phyloP scores from a whole-genome alignment of 257 asterid species.

The Parsonsia alboflavescens region DNA sequence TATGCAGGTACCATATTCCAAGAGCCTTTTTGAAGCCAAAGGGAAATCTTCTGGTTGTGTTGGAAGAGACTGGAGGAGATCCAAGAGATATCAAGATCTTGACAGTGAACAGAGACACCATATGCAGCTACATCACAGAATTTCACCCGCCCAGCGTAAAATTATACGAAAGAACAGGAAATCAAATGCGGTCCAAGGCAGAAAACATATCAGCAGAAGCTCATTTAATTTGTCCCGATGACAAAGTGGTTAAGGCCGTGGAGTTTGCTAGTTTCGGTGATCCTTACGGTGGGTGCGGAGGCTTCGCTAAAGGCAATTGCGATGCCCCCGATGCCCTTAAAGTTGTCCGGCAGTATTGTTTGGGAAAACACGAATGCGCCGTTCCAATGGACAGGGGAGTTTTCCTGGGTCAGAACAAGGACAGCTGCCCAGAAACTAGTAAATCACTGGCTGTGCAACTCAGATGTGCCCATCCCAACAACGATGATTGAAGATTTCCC shows the following conservation, averaged over 20 bases:
- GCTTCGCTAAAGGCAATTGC: slow-evolving; percentile 45
- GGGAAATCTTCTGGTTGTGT: slow-evolving; percentile 51
- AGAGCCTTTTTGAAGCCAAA: slow-evolving; percentile 66
- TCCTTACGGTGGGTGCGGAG: slow-evolving; percentile 67
- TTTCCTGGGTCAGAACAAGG: slow-evolving; percentile 35
- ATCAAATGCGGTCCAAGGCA: slow-evolving; percentile 28
- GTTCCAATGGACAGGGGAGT: slow-evolving; percentile 48
- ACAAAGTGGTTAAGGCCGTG: slow-evolving; percentile 35
- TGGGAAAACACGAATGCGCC: slow-evolving; percentile 59
- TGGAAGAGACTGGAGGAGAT: slow-evolving; percentile 78
- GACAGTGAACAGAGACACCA: slow-evolving; percentile 71
- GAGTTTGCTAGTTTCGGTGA: slow-evolving; percentile 68
- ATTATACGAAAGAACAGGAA: slow-evolving; percentile 44
- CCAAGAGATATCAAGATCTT: slow-evolving; percentile 41
- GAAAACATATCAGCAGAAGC: slow-evolving; percentile 44
- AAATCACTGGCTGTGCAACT: slow-evolving; percentile 64
- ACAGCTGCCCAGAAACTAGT: slow-evolving; percentile 47
- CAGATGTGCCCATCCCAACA: slow-evolving; percentile 32
- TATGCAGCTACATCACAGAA: slow-evolving; percentile 61
- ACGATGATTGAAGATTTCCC: not conserved
- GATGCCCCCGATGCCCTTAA: slow-evolving; percentile 29
- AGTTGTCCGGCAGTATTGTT: slow-evolving; percentile 52
- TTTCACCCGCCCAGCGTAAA: slow-evolving; percentile 43
- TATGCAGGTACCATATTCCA: slow-evolving; percentile 72
- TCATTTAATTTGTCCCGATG: slow-evolving; percentile 47